phyloP scores from a whole-genome alignment of 768 basidiomycete species.

The Leccinum boreale region DNA sequence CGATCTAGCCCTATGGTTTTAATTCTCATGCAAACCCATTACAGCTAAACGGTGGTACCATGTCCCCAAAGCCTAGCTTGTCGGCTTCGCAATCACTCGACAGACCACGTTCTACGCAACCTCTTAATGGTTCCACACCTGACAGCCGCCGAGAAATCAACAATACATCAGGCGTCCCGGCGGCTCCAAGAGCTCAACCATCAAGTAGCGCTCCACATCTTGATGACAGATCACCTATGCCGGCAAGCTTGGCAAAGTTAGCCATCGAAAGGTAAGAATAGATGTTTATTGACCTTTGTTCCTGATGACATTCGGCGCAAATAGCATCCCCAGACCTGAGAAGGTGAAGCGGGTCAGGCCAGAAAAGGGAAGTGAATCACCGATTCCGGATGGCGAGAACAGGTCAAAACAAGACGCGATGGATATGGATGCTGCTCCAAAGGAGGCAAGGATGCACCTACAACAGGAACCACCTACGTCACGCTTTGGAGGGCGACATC shows the following conservation, averaged over 20 bases:
- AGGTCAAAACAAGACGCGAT: constrained; percentile 31
- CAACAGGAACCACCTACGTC: constrained; percentile 17
- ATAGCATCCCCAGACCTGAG: constrained; percentile 74
- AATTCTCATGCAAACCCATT: background rate
- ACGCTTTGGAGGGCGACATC: constrained; percentile 24
- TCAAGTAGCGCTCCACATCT: constrained; percentile 27
- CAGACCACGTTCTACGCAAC: constrained; percentile 30
- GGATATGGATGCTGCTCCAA: constrained; percentile 33
- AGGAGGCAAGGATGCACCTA: constrained; percentile 24
- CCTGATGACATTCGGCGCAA: constrained; percentile 5
- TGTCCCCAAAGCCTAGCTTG: constrained; percentile 26
- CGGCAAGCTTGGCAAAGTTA: constrained; percentile 45
- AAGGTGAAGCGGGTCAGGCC: constrained; percentile 61
- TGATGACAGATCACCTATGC: constrained; percentile 32
- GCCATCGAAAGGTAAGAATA: constrained; percentile 61
- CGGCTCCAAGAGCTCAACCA: constrained; percentile 56
- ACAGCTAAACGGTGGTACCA: constrained; percentile 26
- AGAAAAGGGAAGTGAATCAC: constrained; percentile 37
- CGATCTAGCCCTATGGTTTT: background rate
- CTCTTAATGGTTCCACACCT: constrained; percentile 38
- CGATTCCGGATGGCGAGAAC: constrained; percentile 31
- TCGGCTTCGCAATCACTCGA: constrained; percentile 32
- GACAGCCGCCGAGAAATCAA: constrained; percentile 38
- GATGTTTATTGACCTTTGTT: background rate
- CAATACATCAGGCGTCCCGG: constrained; percentile 29